phyloP scores from a whole-genome alignment of 2,329 filamentous ascomycete genomes.

The Colletotrichum chlorophyti region DNA sequence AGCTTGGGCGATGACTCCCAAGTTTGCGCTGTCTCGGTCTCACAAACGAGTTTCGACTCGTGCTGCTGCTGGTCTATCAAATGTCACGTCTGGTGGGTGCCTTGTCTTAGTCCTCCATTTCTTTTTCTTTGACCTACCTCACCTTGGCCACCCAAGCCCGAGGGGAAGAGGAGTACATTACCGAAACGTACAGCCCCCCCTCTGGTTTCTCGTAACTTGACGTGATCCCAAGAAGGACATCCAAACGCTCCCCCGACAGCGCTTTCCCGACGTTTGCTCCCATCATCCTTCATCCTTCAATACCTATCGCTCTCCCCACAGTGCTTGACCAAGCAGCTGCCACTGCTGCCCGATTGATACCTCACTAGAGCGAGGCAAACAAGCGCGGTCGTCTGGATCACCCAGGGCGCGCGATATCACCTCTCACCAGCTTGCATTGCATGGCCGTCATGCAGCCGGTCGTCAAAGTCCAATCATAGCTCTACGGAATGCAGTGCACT shows the following conservation, averaged over 20 bases:
- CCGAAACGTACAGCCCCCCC: too few relatives aligned
- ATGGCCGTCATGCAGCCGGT: conserved; percentile 24
- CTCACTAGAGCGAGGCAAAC: conserved; percentile 24
- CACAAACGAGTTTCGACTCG: neutral
- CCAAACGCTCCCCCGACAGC: too few relatives aligned
- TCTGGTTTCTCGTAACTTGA: too few relatives aligned
- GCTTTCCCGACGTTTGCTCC: neutral
- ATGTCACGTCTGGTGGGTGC: too few relatives aligned
- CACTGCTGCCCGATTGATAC: conserved; percentile 31
- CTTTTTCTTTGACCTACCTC: too few relatives aligned
- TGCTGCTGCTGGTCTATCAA: too few relatives aligned
- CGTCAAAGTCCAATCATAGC: conserved; percentile 29
- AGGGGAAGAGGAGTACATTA: too few relatives aligned
- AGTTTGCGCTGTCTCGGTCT: too few relatives aligned
- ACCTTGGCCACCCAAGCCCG: too few relatives aligned
- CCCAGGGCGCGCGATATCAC: conserved; percentile 26
- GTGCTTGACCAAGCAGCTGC: conserved; percentile 17
- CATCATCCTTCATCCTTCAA: neutral
- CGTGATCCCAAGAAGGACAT: neutral
- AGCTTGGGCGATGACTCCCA: conserved; percentile 15
- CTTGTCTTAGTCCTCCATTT: too few relatives aligned
- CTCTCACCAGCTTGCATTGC: conserved; percentile 22
- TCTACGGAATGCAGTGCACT: conserved; percentile 21
- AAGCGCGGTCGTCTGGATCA: conserved; percentile 10
- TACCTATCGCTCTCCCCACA: neutral